Evolutionary conservation across 1,284 basidiomycete species (phyloP).

Genomic region (Lentinula novae-zelandiae): DNA sequence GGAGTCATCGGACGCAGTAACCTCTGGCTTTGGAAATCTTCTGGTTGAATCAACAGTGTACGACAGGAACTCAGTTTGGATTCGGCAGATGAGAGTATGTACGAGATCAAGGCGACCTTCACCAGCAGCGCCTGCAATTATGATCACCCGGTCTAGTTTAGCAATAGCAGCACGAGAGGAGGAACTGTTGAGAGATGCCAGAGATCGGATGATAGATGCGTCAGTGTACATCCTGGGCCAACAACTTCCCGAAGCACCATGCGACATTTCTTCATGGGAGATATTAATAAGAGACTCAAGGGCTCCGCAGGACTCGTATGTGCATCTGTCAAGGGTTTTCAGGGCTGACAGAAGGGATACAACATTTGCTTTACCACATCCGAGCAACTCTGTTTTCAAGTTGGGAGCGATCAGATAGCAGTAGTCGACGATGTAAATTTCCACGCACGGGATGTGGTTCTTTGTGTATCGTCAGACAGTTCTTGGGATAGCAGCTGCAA

Average conservation of each 20-base stretch:
- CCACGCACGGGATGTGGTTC: slow-evolving; percentile 18
- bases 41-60: slow-evolving; percentile 12
- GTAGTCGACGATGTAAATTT: not conserved
- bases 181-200: slow-evolving; percentile 28
- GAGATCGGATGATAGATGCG: slow-evolving; percentile 49
- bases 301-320: slow-evolving; percentile 16
- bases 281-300: slow-evolving; percentile 30
- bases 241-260: slow-evolving; percentile 22
- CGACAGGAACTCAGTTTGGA: slow-evolving; percentile 34
- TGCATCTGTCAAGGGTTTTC: slow-evolving; percentile 19
- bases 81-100: slow-evolving; percentile 50
- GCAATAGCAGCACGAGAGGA: slow-evolving; percentile 41
- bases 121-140: slow-evolving; percentile 81
- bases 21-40: not conserved
- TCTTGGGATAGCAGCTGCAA: slow-evolving; percentile 19
- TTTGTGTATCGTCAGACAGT: slow-evolving; percentile 17
- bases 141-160: slow-evolving; percentile 74
- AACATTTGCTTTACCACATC: slow-evolving; percentile 20
- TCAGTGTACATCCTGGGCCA: slow-evolving; percentile 68
- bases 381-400: slow-evolving; percentile 14
- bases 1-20: not conserved
- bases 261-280: slow-evolving; percentile 34
- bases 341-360: slow-evolving; percentile 22
- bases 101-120: slow-evolving; percentile 56
- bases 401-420: not conserved